Evolutionary conservation across 768 basidiomycete species (phyloP).

Genomic region (Tulasnella sp.): DNA sequence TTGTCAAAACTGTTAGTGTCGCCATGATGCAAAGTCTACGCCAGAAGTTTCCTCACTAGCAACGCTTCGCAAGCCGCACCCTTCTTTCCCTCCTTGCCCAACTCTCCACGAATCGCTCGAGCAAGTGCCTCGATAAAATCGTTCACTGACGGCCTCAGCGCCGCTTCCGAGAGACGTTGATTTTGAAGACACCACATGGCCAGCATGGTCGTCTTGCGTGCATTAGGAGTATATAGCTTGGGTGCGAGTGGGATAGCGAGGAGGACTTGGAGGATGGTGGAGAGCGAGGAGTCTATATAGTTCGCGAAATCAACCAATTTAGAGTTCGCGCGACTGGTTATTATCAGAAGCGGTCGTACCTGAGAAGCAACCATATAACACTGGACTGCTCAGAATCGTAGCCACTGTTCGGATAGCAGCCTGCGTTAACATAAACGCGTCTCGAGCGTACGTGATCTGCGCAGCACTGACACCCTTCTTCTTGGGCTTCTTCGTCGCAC

Average conservation of each 20-base stretch:
- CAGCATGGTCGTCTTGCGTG: slow-evolving; percentile 75
- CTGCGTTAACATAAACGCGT: slow-evolving; percentile 63
- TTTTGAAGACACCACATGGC: slow-evolving; percentile 63
- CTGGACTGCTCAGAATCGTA: slow-evolving; percentile 47
- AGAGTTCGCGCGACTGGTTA: not conserved
- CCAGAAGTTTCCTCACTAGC: slow-evolving; percentile 38
- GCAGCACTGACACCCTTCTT: slow-evolving; percentile 58
- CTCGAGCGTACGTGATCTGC: slow-evolving; percentile 67
- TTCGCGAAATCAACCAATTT: too few relatives aligned
- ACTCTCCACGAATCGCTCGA: slow-evolving; percentile 70
- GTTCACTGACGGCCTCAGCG: slow-evolving; percentile 51
- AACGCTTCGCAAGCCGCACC: slow-evolving; percentile 68
- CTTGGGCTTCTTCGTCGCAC: slow-evolving; percentile 42
- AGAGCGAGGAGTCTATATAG: slow-evolving; percentile 49
- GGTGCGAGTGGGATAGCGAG: slow-evolving; percentile 62
- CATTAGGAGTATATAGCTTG: slow-evolving; percentile 65
- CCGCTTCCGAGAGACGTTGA: slow-evolving; percentile 51
- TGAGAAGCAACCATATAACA: slow-evolving; percentile 30
- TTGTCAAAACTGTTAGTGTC: slow-evolving; percentile 12
- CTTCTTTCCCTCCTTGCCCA: slow-evolving; percentile 84
- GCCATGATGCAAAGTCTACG: not conserved
- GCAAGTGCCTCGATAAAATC: slow-evolving; percentile 60
- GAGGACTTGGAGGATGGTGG: slow-evolving; percentile 47
- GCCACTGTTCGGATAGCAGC: slow-evolving; percentile 56
- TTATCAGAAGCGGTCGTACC: not conserved